These are phyloP conservation scores for Trypanosoma brucei DNA, from an alignment of 208 protist genomes.

Conservation along the genomic window DNA sequence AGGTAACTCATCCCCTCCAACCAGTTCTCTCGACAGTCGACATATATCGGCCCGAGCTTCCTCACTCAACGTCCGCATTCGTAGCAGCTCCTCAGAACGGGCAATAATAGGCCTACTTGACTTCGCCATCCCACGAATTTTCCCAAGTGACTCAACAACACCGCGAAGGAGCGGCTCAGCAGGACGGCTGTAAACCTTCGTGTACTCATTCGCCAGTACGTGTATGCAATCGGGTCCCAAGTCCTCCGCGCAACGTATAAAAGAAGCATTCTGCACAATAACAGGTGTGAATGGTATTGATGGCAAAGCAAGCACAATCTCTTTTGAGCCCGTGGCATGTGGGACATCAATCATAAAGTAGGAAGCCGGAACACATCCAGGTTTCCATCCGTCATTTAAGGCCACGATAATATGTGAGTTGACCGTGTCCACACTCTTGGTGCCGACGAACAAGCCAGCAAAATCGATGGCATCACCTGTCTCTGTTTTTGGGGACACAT, in stretches of 20 bases:
- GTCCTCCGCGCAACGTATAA: constrained; percentile 38
- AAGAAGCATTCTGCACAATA: constrained; percentile 54
- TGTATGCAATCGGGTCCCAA: constrained; percentile 63
- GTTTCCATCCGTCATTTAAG: constrained; percentile 14
- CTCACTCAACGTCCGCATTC: constrained; percentile 15
- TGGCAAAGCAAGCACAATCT: constrained; percentile 34
- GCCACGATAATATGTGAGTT: constrained; percentile 33
- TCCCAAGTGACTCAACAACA: constrained; percentile 14
- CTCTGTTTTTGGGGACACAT: constrained; percentile 1
- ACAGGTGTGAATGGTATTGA: constrained; percentile 26
- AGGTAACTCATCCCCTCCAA: constrained; percentile 3
- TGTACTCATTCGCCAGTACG: constrained; percentile 75
- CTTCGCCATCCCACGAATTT: constrained; percentile 5
- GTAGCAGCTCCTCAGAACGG: constrained; percentile 17
- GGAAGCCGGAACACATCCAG: constrained; percentile 13
- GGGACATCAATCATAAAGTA: constrained; percentile 67
- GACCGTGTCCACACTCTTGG: constrained; percentile 24
- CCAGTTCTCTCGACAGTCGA: constrained; percentile 8
- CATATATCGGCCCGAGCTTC: constrained; percentile 13
- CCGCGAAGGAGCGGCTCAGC: constrained; percentile 10
- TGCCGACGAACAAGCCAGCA: constrained; percentile 48
- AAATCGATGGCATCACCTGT: constrained; percentile 44
- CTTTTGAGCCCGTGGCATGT: constrained; percentile 25
- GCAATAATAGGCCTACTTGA: not conserved
- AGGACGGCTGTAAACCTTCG: constrained; percentile 26